A percentile compares a stretch with the other conserved stretches of the same genome.
These are phyloP conservation scores for Hypomontagnella submonticulosa DNA, from an alignment of 495 filamentous ascomycete species.

Conservation along the genomic window DNA sequence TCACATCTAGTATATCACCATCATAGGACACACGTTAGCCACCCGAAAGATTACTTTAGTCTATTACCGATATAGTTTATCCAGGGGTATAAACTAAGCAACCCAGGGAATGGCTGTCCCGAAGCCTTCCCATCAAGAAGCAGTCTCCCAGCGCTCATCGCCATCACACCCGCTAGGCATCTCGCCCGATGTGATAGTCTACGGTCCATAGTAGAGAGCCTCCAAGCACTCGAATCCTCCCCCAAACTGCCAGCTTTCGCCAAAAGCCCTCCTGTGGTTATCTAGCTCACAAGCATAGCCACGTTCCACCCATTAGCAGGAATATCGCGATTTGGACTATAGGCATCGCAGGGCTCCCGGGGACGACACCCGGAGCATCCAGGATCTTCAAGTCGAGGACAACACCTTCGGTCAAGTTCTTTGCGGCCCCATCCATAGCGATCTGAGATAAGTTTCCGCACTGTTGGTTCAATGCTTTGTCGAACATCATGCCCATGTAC, in stretches of 20 bases:
- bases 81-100: background rate
- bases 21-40: background rate
- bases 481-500: constrained; percentile 46
- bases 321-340: constrained; percentile 22
- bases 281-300: constrained; percentile 22
- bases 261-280: background rate
- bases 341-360: constrained; percentile 14
- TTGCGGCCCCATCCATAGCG: constrained; percentile 45
- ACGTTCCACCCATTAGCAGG: constrained; percentile 31
- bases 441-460: constrained; percentile 51
- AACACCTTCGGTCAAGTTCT: constrained; percentile 49
- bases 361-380: constrained; percentile 25
- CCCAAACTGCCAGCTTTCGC: background rate
- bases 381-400: constrained; percentile 37
- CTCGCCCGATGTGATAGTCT: background rate
- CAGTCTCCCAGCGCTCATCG: background rate
- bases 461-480: constrained; percentile 46
- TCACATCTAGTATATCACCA: too few species aligned
- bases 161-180: constrained; percentile 3
- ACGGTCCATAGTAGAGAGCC: background rate
- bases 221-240: background rate
- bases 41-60: background rate
- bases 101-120: background rate
- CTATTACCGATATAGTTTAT: constrained; percentile 1
- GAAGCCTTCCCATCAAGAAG: background rate